Evolutionary conservation across 148 eudicot species (phyloP), one percentile per base, ranked within the genome.

Genomic region (Rhododendron henanense): DNA sequence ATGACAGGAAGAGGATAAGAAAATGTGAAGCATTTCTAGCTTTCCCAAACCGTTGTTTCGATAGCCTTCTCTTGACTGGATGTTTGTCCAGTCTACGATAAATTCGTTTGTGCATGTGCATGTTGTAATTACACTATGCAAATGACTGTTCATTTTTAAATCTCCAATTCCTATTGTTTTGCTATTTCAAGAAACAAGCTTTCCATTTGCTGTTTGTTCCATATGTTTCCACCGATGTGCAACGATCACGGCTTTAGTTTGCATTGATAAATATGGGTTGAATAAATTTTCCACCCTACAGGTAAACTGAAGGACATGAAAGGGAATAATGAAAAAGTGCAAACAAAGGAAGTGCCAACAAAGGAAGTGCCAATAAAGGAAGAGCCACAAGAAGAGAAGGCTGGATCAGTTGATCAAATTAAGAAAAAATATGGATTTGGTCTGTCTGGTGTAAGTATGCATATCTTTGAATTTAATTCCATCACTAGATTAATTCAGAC

Each of bases 351-450:
- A 86, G 96, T 93, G 84, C 88, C 92, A 71, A 2, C 19, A 53
- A 53, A 53, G 59, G 57, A 93, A 87, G 77, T 87, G 50, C 85
- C 91, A 50, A 83, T 83, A 37, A 90, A 88, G 73, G 94, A 91
- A 86, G 96, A 94, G 84, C 88, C 92, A 65, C 90, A 90, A 87
- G 90, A 87, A 11, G 96, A 90, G 84, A 94, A 93, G 87, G 84
- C 87, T 77, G 94, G 93, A 85, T 33, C 96, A 71, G 97, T 97
- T 85, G 98, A 94, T 91, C 91, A 94, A 88, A 97, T 97, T 74
- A 97, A 95, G 95, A 95, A 87, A 90, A 97, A 89, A 94, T 97
- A 97, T 88, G 98, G 99, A 75, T 94, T 87, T 87, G 77, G 93
- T 50, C 81, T 90, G 59, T 88, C 92, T 85, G 92, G 87, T 84